phyloP scores from a whole-genome alignment of 2,329 filamentous ascomycete species.

The Clonostachys sp. region DNA sequence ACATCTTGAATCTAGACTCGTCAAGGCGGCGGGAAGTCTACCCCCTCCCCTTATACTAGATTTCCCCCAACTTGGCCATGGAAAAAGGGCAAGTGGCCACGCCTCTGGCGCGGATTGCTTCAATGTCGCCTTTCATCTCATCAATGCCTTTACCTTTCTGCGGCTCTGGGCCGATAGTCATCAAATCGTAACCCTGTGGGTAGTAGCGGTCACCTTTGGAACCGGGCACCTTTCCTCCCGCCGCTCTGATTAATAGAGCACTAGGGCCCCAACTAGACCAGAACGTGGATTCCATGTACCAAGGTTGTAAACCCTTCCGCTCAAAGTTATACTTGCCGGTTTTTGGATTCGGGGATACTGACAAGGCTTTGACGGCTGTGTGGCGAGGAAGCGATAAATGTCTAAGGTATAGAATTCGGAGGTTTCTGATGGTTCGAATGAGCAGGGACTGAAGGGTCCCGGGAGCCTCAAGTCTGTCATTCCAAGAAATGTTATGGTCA shows the following conservation, averaged over 20 bases:
- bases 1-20: too few relatives aligned
- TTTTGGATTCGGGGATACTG: constrained; percentile 30
- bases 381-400: constrained; percentile 45
- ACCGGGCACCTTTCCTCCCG: constrained; percentile 40
- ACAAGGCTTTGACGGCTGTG: constrained; percentile 22
- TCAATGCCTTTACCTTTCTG: constrained; percentile 9
- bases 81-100: background rate
- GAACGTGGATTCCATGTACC: constrained; percentile 44
- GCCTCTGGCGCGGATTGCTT: background rate
- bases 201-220: constrained; percentile 37
- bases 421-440: background rate
- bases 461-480: constrained; percentile 21
- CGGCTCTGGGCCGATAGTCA: constrained; percentile 12
- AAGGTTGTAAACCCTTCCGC: constrained; percentile 41
- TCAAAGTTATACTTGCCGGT: constrained; percentile 32
- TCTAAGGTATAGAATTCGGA: constrained; percentile 40
- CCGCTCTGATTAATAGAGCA: constrained; percentile 34
- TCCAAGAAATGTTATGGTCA: too few relatives aligned
- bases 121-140: constrained; percentile 5
- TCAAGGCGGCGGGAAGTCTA: too few relatives aligned
- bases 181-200: constrained; percentile 40
- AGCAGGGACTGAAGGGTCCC: background rate
- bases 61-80: background rate
- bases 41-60: too few relatives aligned
- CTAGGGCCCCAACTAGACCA: constrained; percentile 41